Percentiles rank a stretch among this genome's conserved stretches.
Evolutionary conservation across 805 yeast genomes (phyloP).

Genomic region (Lachancea dasiensis): DNA sequence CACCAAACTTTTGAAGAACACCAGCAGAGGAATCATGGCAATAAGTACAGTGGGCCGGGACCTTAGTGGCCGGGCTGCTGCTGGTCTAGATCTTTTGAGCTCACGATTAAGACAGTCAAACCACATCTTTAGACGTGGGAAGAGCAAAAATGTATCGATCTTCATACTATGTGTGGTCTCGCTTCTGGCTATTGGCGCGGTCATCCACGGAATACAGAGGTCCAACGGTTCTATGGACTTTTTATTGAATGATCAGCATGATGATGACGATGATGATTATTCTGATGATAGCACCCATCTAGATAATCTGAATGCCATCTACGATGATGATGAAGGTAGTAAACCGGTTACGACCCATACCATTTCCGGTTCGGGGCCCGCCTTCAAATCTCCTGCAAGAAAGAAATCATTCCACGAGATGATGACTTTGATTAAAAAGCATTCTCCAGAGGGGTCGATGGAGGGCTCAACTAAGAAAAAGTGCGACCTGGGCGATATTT

Average conservation of each 20-base stretch:
- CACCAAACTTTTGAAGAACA: too few relatives aligned
- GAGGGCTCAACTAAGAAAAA: conserved; percentile 16
- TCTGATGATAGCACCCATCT: not conserved
- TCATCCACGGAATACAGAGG: not conserved
- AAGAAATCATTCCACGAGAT: conserved; percentile 22
- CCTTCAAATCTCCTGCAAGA: too few relatives aligned
- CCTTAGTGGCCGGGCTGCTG: not conserved
- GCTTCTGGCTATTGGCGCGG: conserved; percentile 1
- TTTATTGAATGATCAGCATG: conserved; percentile 1
- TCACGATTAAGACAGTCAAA: conserved; percentile 7
- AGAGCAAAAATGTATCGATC: not conserved
- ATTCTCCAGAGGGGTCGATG: conserved; percentile 24
- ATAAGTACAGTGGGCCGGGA: not conserved
- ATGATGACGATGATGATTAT: not conserved
- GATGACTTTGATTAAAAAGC: conserved; percentile 18
- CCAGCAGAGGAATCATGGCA: too few relatives aligned
- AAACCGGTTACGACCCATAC: too few relatives aligned
- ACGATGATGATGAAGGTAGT: too few relatives aligned
- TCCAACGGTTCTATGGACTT: not conserved
- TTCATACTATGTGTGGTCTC: conserved; percentile 1
- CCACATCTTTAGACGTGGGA: conserved; percentile 6
- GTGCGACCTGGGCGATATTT: conserved; percentile 20
- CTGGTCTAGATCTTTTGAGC: conserved; percentile 3
- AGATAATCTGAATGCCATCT: too few relatives aligned
- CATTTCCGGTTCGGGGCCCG: too few relatives aligned